Percentiles rank a stretch among this genome's conserved stretches.
These are phyloP conservation scores for Colletotrichum sp. DNA, from an alignment of 2,329 filamentous ascomycete genomes.

Conservation along the genomic window DNA sequence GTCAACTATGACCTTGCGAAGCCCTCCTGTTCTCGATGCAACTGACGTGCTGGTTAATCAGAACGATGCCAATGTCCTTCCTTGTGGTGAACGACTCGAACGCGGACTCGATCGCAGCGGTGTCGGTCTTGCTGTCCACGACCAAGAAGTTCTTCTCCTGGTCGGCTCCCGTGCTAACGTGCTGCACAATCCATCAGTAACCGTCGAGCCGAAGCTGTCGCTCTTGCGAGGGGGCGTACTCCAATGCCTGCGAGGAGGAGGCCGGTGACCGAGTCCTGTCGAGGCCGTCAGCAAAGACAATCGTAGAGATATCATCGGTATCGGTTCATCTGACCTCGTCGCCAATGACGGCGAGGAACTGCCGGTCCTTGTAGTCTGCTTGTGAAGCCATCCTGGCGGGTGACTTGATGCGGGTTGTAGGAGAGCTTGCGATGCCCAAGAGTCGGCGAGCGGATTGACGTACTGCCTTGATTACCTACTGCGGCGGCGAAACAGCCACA, in stretches of 20 bases:
- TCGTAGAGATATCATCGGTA: conserved; percentile 22
- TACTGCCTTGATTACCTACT: conserved; percentile 17
- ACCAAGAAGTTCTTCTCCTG: conserved; percentile 98
- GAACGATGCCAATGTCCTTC: conserved; percentile 94
- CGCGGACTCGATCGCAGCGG: conserved; percentile 81
- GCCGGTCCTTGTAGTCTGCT: conserved; percentile 78
- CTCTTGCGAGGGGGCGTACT: conserved; percentile 55
- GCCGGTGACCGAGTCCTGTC: conserved; percentile 92
- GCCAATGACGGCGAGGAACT: conserved; percentile 97
- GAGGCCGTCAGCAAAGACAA: conserved; percentile 12
- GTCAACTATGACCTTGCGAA: conserved; percentile 23
- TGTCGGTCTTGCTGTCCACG: conserved; percentile 93
- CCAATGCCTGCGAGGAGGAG: conserved; percentile 94
- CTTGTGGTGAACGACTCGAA: conserved; percentile 89
- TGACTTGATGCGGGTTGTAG: conserved; percentile 15
- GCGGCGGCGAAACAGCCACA: neutral
- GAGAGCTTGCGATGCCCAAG: conserved; percentile 8
- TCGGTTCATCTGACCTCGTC: conserved; percentile 74
- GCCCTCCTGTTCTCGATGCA: neutral
- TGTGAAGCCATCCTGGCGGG: conserved; percentile 50
- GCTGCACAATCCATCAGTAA: conserved; percentile 54
- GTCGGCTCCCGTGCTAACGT: conserved; percentile 88
- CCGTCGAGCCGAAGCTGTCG: neutral
- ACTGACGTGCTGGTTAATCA: conserved; percentile 96
- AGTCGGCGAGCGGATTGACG: conserved; percentile 16